Percentiles rank a stretch among this genome's conserved stretches.
Evolutionary conservation across 768 basidiomycete genomes (phyloP).

Genomic region (Cyclocybe aegerita): DNA sequence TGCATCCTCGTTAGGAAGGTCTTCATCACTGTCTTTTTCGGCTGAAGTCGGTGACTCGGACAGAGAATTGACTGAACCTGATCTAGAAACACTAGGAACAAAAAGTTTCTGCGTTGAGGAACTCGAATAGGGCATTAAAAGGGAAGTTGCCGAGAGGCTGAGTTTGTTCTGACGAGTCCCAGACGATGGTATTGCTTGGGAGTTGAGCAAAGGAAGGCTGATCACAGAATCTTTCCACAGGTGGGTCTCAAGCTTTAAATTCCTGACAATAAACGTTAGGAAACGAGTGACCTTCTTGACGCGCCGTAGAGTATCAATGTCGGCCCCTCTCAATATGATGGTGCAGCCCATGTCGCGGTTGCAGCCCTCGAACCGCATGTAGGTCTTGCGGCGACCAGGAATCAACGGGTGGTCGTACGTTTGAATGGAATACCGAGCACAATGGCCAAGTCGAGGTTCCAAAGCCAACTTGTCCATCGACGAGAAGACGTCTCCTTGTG

Average conservation of each 20-base stretch:
- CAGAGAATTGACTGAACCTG: background rate
- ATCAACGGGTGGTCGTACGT: constrained; percentile 95
- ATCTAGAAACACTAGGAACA: constrained; percentile 5
- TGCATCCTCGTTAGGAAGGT: constrained; percentile 70
- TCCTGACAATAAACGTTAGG: constrained; percentile 89
- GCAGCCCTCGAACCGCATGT: constrained; percentile 98
- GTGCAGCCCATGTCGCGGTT: constrained; percentile 93
- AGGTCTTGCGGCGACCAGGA: constrained; percentile 91
- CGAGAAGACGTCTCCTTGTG: constrained; percentile 91
- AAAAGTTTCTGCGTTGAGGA: constrained; percentile 15
- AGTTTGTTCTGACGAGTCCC: constrained; percentile 25
- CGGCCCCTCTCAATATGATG: constrained; percentile 85
- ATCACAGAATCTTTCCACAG: constrained; percentile 91
- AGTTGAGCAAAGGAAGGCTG: constrained; percentile 63
- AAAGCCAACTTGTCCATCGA: constrained; percentile 93
- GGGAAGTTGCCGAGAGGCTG: constrained; percentile 20
- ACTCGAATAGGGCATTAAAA: constrained; percentile 14
- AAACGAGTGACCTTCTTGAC: constrained; percentile 94
- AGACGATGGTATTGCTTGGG: constrained; percentile 60
- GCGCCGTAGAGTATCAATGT: constrained; percentile 74
- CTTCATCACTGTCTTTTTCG: constrained; percentile 24
- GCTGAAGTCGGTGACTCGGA: background rate
- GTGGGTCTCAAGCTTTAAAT: constrained; percentile 90
- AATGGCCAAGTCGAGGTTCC: constrained; percentile 89
- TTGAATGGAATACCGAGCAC: constrained; percentile 80